Evolutionary conservation across 2,329 filamentous ascomycete species (phyloP), one percentile per base, ranked within the genome.

Genomic region (Ophiostoma ips): DNA sequence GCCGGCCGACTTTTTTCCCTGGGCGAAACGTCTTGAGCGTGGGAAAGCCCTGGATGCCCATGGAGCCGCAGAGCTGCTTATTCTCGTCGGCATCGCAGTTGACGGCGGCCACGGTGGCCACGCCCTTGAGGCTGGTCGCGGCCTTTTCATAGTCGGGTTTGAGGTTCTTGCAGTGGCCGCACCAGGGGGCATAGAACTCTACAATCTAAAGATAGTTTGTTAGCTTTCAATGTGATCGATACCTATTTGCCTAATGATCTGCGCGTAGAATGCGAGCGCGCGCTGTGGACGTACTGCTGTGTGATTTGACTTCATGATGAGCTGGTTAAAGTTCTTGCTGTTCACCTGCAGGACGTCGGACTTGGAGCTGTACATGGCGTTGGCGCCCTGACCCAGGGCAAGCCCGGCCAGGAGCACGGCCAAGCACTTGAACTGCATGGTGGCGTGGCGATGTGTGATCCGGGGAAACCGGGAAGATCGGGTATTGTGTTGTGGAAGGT

Each of bases 141-240:
- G 83, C 89, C 67, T 95, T 95, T 66, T 96, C 90, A 68, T 92
- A 98, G 41, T 87, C 86, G 3, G 89, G 90, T 69, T 95, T 89
- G 61, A 98, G 83, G 68, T 84, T 95, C 68, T 95, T 77, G 71
- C 92, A 98, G 69, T 96, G 92, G 38, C 90, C 92, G 61, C 92
- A 96, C 90, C 90, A 96, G 21, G 90, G 90, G 9, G 90, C 90
- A 62, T 95, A 96, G 75, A 96, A 96, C 68, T 89, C 87, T 63
- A 80, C 68, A 43, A 80, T 75, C 75, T 81, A 57, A 7, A 43
- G 38, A n/a, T n/a, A 18, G 30, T 38, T 3, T 48, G 24, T 12
- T 8, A 28, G 24, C 24, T n/a, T n/a, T n/a, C n/a, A n/a, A n/a
- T n/a, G n/a, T n/a, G n/a, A n/a, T n/a, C n/a, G n/a, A n/a, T n/a